Evolutionary conservation across 2,329 filamentous ascomycete species (phyloP).

Genomic region (Stromatinia cepivora): DNA sequence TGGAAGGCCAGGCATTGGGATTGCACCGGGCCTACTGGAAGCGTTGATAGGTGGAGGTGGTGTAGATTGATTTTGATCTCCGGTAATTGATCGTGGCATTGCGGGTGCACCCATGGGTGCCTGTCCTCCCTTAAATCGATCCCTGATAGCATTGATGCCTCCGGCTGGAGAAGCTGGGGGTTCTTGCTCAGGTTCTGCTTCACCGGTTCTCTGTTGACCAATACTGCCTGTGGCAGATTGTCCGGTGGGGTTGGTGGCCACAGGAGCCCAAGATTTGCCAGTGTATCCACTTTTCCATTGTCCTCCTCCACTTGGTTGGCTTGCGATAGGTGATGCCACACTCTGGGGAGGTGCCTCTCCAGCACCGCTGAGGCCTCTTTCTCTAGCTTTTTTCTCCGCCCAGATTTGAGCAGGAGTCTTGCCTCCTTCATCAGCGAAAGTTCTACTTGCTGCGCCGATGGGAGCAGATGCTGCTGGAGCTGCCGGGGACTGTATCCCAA

Average conservation of each 20-base stretch:
- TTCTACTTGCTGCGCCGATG: constrained; percentile 80
- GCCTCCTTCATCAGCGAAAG: constrained; percentile 90
- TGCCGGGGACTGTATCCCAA: constrained; percentile 63
- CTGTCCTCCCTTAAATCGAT: constrained; percentile 74
- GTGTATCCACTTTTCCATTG: constrained; percentile 91
- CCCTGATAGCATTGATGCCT: constrained; percentile 72
- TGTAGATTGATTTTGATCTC: constrained; percentile 40
- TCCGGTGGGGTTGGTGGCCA: constrained; percentile 72
- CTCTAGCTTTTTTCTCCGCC: constrained; percentile 93
- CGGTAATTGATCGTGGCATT: constrained; percentile 35
- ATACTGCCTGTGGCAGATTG: constrained; percentile 55
- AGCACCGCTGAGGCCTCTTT: constrained; percentile 59
- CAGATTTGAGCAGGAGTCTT: constrained; percentile 97
- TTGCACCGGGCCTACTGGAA: constrained; percentile 64
- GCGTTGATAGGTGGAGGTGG: constrained; percentile 42
- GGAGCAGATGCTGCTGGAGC: constrained; percentile 56
- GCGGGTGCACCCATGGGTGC: constrained; percentile 63
- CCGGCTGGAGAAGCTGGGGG: constrained; percentile 58
- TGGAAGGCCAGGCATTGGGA: constrained; percentile 77
- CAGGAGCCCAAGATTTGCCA: constrained; percentile 86
- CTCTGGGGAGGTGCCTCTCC: constrained; percentile 48
- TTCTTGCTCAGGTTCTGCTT: constrained; percentile 49
- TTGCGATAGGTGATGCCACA: constrained; percentile 55
- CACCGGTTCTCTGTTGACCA: constrained; percentile 64
- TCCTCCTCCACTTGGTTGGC: constrained; percentile 69